Evolutionary conservation across 164 flowering plant species (phyloP).

Genomic region (Houttuynia cordata): DNA sequence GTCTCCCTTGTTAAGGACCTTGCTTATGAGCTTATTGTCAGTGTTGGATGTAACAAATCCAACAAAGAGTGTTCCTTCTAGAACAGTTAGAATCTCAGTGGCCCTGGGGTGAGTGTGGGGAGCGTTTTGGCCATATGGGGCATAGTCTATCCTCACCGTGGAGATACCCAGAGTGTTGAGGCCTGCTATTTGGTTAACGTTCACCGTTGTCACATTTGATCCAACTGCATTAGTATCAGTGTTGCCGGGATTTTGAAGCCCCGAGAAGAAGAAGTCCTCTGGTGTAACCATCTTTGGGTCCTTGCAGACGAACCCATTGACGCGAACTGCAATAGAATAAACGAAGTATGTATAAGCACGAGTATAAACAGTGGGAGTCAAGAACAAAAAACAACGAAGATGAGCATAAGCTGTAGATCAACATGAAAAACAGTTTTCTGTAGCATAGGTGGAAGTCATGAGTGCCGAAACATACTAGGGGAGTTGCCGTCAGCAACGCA

Average conservation of each 20-base stretch:
- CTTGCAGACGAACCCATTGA: not conserved
- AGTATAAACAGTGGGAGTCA: not conserved
- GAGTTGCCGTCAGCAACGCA: too few relatives aligned
- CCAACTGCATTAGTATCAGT: constrained; percentile 2
- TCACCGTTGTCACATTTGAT: constrained; percentile 3
- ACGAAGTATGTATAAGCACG: not conserved
- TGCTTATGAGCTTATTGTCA: constrained; percentile 1
- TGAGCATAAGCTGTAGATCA: too few relatives aligned
- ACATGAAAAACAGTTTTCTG: too few relatives aligned
- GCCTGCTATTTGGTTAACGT: constrained; percentile 3
- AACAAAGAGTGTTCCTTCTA: constrained; percentile 2
- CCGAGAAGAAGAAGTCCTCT: constrained; percentile 4
- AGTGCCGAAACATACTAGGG: not conserved
- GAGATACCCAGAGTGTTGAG: constrained; percentile 9
- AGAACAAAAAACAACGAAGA: not conserved
- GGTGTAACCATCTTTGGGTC: not conserved
- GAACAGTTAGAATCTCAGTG: constrained; percentile 5
- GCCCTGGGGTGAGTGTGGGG: constrained; percentile 4
- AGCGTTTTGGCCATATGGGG: constrained; percentile 2
- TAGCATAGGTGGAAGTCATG: too few relatives aligned
- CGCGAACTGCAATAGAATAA: not conserved
- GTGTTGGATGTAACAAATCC: constrained; percentile 5
- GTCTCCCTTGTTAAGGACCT: not conserved
- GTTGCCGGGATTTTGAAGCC: constrained; percentile 2
- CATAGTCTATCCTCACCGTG: constrained; percentile 3